A percentile compares a stretch with the other conserved stretches of the same genome.
phyloP scores from a whole-genome alignment of 305 asterid species.

The Fraxinus floribunda region DNA sequence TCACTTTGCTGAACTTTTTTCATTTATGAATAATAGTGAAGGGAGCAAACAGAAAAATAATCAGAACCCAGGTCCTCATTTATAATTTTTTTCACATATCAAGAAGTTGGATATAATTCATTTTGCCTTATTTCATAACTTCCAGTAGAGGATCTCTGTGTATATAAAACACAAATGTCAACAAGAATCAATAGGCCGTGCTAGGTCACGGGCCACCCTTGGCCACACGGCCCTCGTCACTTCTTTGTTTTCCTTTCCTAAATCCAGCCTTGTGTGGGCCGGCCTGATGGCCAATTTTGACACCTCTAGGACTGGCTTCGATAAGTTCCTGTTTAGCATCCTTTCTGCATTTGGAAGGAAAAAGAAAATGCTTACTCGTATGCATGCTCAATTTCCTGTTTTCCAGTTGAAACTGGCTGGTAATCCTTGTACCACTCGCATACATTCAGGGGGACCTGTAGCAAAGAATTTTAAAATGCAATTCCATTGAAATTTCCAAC shows the following conservation, averaged over 20 bases:
- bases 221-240: not conserved
- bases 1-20: not conserved
- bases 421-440: conserved; percentile 98
- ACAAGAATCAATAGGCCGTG: not conserved
- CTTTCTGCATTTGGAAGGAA: not conserved
- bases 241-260: not conserved
- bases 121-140: not conserved
- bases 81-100: not conserved
- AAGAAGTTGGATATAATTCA: not conserved
- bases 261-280: not conserved
- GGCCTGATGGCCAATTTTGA: not conserved
- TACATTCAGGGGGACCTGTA: conserved; percentile 81
- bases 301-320: not conserved
- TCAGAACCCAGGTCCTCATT: not conserved
- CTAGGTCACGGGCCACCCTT: not conserved
- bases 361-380: conserved; percentile 73
- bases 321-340: not conserved
- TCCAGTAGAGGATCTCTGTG: not conserved
- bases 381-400: conserved; percentile 97
- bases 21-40: not conserved
- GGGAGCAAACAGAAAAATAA: not conserved
- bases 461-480: conserved; percentile 21
- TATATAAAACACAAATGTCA: not conserved
- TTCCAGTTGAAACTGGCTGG: conserved; percentile 91
- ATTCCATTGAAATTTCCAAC: conserved; percentile 19